Evolutionary conservation across 1,284 basidiomycete species (phyloP), one percentile per base, ranked within the genome.

Genomic region (Ganoderma meredithae): DNA sequence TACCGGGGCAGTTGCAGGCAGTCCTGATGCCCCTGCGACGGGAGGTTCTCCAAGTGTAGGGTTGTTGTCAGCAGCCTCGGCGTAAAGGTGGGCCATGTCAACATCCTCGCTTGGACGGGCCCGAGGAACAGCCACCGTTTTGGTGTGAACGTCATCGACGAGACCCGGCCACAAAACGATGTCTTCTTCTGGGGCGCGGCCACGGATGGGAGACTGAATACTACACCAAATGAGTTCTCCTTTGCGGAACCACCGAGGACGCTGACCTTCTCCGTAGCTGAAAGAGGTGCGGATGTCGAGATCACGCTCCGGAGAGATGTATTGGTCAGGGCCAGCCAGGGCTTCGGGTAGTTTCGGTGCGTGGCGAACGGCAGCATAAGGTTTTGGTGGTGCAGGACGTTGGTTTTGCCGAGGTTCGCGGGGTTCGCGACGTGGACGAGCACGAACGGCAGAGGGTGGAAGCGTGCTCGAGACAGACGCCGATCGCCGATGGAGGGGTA

Each of bases 201-300:
- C 77, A 4, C 75, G 69, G 63, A 94, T 89, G 0, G 89, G 84
- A 3, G 79, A 75, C 47, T 83, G 78, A 40, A 95, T 78, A 19
- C 83, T 82, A 67, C 88, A 91, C 93, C 93, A 95, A 7, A 95
- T 82, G 27, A 94, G 74, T 77, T 95, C 93, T 25, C 88, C 88
- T 40, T 86, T 84, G 67, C 93, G 83, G 74, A 86, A 91, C 83
- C 85, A 88, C 62, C 89, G 82, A 55, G 84, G 83, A 19, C 86
- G 76, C 47, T 81, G 78, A 72, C 80, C 79, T 1, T 79, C 76
- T 3, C 79, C 79, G 27, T 78, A 79, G 5, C 81, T 77, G 67
- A 85, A 82, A 4, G 86, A 77, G 1, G 87, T 85, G 22, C 87
- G 81, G 55, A 93, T 79, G 74, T 93, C 90, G 25, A 81, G 78